Percentiles rank a stretch among this genome's conserved stretches.
These are phyloP conservation scores for Botrytis fabae DNA, from an alignment of 2,329 filamentous ascomycete species.

Conservation along the genomic window DNA sequence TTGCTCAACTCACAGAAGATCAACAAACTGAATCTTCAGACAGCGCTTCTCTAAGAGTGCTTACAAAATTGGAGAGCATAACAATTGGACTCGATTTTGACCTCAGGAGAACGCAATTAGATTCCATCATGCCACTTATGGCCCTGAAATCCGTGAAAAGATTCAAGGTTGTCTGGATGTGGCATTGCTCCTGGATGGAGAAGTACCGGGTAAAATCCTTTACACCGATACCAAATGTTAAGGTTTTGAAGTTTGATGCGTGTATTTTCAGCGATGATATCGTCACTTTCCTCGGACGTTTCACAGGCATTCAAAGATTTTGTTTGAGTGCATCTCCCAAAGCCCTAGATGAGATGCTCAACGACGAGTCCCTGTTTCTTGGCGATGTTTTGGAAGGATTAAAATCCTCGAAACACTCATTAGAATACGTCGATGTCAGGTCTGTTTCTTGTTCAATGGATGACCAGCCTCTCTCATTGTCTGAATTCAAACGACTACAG, in stretches of 20 bases:
- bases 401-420: not conserved
- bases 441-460: too few relatives aligned
- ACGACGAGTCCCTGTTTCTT: not conserved
- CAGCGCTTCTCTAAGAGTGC: not conserved
- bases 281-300: not conserved
- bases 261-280: not conserved
- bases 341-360: not conserved
- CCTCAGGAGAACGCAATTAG: not conserved
- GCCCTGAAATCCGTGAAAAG: not conserved
- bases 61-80: not conserved
- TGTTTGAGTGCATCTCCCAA: not conserved
- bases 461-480: not conserved
- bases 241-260: not conserved
- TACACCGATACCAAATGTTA: not conserved
- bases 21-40: not conserved
- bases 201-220: too few relatives aligned
- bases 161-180: not conserved
- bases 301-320: not conserved
- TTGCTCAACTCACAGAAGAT: not conserved
- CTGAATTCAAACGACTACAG: not conserved
- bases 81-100: not conserved
- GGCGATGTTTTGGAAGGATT: not conserved
- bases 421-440: not conserved
- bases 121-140: not conserved
- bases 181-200: too few relatives aligned